Evolutionary conservation across 2,329 filamentous ascomycete species (phyloP), one percentile per base, ranked within the genome.

Genomic region (Rhinocladiella mackenziei): DNA sequence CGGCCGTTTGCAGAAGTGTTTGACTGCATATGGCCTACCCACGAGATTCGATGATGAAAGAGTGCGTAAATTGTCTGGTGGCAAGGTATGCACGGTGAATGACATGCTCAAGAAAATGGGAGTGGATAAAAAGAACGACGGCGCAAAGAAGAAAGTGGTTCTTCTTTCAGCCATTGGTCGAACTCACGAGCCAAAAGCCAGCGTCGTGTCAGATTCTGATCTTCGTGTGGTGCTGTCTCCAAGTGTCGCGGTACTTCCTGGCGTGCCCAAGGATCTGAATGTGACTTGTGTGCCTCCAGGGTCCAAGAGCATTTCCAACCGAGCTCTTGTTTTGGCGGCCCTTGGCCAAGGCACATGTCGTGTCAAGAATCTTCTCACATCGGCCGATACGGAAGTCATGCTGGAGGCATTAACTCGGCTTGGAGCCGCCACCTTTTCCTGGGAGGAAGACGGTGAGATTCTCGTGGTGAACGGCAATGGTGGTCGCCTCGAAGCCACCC

Each of bases 111-210:
- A 84, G 55, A 94, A 94, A 63, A 98, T 98, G 92, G 89, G 85
- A 0, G 84, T 98, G 6, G 92, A 98, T 69, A 98, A 98, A 77
- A 98, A 98, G 74, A 98, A 98, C 55, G 86, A 94, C 32, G 92
- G 92, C 2, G 79, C 79, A 47, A 89, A 91, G 66, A 98, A 98
- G 75, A 97, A 95, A 69, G 85, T 98, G 52, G 91, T 96, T 5
- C 77, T 98, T 5, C 74, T 98, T 8, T 89, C 89, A 1, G 85
- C 85, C 9, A 94, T 98, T 61, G 92, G 92, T 45, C 80, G 83
- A 59, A 94, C 89, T 1, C 70, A 91, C 60, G 92, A 98, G 68
- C 84, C 81, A 42, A 86, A 84, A 64, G 92, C 92, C 19, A 96
- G 84, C 56, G 81, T 88, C 7, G 89, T 97, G n/a, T 78, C 84